Percentiles rank a stretch among this genome's conserved stretches.
Evolutionary conservation across 2,329 filamentous ascomycete genomes (phyloP).

Genomic region (Cladophialophora immunda): DNA sequence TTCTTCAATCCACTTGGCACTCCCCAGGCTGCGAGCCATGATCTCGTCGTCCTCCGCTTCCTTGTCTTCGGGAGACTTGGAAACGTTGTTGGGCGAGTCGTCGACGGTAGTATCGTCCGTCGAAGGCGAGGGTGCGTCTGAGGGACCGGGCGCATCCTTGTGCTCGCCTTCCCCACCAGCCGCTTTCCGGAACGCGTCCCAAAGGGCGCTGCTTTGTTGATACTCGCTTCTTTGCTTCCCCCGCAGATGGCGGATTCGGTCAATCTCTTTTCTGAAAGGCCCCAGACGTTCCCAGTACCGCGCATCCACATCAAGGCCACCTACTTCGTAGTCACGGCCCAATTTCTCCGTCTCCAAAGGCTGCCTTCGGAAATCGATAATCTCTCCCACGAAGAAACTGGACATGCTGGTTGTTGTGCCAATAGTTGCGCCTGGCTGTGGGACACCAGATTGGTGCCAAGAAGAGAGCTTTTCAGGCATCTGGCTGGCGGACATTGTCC

Average conservation of each 20-base stretch:
- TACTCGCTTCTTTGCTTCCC: conserved; percentile 32
- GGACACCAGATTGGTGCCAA: conserved; percentile 25
- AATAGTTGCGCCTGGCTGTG: conserved; percentile 44
- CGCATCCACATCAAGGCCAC: conserved; percentile 56
- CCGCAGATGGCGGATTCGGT: conserved; percentile 43
- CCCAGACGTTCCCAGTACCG: conserved; percentile 59
- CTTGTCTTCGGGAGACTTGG: conserved; percentile 22
- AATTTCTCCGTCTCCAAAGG: conserved; percentile 59
- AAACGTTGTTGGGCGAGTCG: conserved; percentile 43
- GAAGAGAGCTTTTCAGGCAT: conserved; percentile 56
- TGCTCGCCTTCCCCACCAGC: conserved; percentile 29
- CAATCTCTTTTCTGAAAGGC: conserved; percentile 56
- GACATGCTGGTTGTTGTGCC: conserved; percentile 61
- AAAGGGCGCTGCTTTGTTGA: conserved; percentile 32
- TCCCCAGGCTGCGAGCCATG: conserved; percentile 37
- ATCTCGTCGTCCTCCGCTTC: conserved; percentile 33
- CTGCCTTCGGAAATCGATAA: conserved; percentile 68
- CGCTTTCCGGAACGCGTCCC: conserved; percentile 36
- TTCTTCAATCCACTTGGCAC: conserved; percentile 38
- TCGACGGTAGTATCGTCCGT: conserved; percentile 2
- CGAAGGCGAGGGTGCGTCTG: conserved; percentile 2
- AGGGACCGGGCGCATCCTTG: conserved; percentile 38
- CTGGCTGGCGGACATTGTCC: conserved; percentile 76
- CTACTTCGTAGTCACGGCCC: conserved; percentile 44
- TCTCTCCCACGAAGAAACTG: conserved; percentile 74